Percentiles rank a stretch among this genome's conserved stretches.
Conservation (phyloP, 2,329 filamentous ascomycete genomes). For the Thelonectria blattea region DNA sequence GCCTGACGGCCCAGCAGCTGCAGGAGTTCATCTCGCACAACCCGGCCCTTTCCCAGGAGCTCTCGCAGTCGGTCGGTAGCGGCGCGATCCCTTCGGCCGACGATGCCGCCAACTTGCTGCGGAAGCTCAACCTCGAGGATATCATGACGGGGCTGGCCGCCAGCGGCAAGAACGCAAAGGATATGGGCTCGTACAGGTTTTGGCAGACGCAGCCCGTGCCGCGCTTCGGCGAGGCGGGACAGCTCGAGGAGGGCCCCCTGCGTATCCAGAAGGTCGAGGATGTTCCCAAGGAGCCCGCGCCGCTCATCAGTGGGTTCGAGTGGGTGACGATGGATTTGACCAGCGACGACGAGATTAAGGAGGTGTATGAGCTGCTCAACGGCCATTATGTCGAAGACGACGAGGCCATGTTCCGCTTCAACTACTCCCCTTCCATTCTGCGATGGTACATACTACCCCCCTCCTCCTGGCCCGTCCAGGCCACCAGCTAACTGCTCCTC, state of each 20-base stretch:
- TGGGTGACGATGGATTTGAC: slow-evolving; percentile 92
- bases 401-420: slow-evolving; percentile 97
- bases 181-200: slow-evolving; percentile 98
- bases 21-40: slow-evolving; percentile 74
- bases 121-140: slow-evolving; percentile 70
- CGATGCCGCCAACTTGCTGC: slow-evolving; percentile 59
- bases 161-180: slow-evolving; percentile 87
- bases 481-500: slow-evolving; percentile 13
- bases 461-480: neutral
- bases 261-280: slow-evolving; percentile 78
- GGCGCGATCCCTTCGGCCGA: slow-evolving; percentile 44
- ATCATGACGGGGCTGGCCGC: slow-evolving; percentile 78
- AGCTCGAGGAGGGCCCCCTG: slow-evolving; percentile 80
- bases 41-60: slow-evolving; percentile 71
- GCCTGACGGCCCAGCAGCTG: slow-evolving; percentile 62
- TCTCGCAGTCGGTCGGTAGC: slow-evolving; percentile 45
- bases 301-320: slow-evolving; percentile 83
- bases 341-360: slow-evolving; percentile 78
- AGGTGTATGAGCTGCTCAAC: slow-evolving; percentile 89
- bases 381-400: slow-evolving; percentile 98
- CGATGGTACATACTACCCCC: slow-evolving; percentile 69
- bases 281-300: slow-evolving; percentile 77
- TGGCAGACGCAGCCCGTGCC: slow-evolving; percentile 98
- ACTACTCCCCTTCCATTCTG: slow-evolving; percentile 87
- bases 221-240: slow-evolving; percentile 70